Conservation (phyloP, 2,329 filamentous ascomycete species). For the Sporothrix pseudoabietina region DNA sequence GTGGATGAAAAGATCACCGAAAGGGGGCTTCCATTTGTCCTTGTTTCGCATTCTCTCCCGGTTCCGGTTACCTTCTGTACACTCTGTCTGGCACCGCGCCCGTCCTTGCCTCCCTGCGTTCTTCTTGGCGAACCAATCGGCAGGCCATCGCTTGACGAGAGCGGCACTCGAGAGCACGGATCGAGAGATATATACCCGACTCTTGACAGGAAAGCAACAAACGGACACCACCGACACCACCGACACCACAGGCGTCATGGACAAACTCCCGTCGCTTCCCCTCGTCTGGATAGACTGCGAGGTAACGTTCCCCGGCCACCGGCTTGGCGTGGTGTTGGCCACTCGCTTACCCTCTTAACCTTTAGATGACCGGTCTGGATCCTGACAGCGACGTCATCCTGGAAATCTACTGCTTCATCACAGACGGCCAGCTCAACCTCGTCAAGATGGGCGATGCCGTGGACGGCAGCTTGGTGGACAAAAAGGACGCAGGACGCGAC, state of each 20-base stretch:
- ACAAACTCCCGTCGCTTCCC: slow-evolving; percentile 19
- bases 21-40: not conserved
- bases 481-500: slow-evolving; percentile 63
- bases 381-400: slow-evolving; percentile 79
- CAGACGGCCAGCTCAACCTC: slow-evolving; percentile 66
- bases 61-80: not conserved
- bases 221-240: not conserved
- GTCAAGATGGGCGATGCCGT: slow-evolving; percentile 13
- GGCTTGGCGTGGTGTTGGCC: not conserved
- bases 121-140: not conserved
- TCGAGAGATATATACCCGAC: not conserved
- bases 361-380: slow-evolving; percentile 88
- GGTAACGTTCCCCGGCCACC: slow-evolving; percentile 19
- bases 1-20: not conserved
- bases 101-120: not conserved
- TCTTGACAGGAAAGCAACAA: not conserved
- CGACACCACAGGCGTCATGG: not conserved
- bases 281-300: slow-evolving; percentile 35
- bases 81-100: not conserved
- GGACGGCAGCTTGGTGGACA: not conserved
- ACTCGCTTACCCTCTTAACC: not conserved
- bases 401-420: slow-evolving; percentile 90
- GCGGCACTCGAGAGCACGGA: not conserved
- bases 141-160: not conserved
- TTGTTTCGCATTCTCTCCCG: not conserved